These are phyloP conservation scores for Dillenia turbinata DNA, from an alignment of 164 flowering plant genomes.

Conservation along the genomic window DNA sequence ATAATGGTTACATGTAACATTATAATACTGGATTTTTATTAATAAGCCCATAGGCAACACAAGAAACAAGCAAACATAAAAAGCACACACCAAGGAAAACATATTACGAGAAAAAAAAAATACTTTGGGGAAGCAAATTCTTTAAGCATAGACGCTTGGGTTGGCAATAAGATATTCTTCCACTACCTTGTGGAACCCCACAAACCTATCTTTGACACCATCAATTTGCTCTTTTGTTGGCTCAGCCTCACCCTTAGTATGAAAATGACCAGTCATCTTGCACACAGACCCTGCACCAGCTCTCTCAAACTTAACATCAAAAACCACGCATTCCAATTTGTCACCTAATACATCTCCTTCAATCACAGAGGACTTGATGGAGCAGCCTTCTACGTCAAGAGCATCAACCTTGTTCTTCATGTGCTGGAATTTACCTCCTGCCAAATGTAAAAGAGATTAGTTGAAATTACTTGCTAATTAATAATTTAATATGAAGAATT, in stretches of 20 bases:
- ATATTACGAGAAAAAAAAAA: no score
- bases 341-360: slow-evolving; percentile 8
- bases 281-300: slow-evolving; percentile 6
- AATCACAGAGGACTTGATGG: slow-evolving; percentile 10
- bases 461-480: background rate
- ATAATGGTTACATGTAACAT: no score
- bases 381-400: slow-evolving; percentile 3
- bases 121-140: no score
- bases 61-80: no score
- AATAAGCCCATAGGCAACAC: no score
- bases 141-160: background rate
- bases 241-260: background rate
- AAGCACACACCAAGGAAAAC: no score
- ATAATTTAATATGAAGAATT: background rate
- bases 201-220: background rate
- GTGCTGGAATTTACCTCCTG: slow-evolving; percentile 6
- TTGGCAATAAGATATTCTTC: slow-evolving; percentile 5
- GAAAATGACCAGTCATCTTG: slow-evolving; percentile 8
- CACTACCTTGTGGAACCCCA: slow-evolving; percentile 3
- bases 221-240: background rate
- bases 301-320: slow-evolving; percentile 10
- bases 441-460: background rate
- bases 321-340: slow-evolving; percentile 2
- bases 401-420: slow-evolving; percentile 13
- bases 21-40: no score